These are phyloP conservation scores for Apiotrichum mycotoxinovorans DNA, from an alignment of 1,284 basidiomycete genomes.

Conservation along the genomic window DNA sequence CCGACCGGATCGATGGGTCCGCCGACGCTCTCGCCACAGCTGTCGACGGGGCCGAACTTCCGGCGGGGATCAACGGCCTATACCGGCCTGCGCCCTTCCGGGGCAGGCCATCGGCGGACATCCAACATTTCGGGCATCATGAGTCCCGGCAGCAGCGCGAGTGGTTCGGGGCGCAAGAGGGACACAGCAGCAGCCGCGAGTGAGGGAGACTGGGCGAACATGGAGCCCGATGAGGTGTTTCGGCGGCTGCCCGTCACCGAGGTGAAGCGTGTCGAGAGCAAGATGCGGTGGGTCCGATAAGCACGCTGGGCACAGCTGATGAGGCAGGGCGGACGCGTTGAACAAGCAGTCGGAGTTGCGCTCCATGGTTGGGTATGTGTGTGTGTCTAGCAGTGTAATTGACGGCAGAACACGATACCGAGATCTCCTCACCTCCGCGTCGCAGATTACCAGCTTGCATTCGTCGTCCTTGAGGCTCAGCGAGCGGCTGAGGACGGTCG, in stretches of 20 bases:
- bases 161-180: neutral
- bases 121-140: neutral
- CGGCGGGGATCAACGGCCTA: neutral
- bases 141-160: constrained; percentile 1
- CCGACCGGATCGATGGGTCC: neutral
- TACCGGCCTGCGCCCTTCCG: neutral
- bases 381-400: neutral
- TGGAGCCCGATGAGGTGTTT: constrained; percentile 79
- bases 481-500: constrained; percentile 41
- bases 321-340: constrained; percentile 67
- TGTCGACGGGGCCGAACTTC: neutral
- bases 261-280: constrained; percentile 67
- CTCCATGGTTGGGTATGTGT: constrained; percentile 90
- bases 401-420: constrained; percentile 79
- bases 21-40: neutral
- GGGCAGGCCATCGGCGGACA: neutral
- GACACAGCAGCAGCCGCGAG: neutral
- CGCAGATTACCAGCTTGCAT: constrained; percentile 66
- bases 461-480: constrained; percentile 55
- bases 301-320: neutral
- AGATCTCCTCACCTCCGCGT: constrained; percentile 83
- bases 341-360: constrained; percentile 87
- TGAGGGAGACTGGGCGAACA: constrained; percentile 41
- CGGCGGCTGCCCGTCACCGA: constrained; percentile 67
- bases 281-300: constrained; percentile 58